phyloP scores from a whole-genome alignment of 176 grass and related monocot species.

The Olyra latifolia region DNA sequence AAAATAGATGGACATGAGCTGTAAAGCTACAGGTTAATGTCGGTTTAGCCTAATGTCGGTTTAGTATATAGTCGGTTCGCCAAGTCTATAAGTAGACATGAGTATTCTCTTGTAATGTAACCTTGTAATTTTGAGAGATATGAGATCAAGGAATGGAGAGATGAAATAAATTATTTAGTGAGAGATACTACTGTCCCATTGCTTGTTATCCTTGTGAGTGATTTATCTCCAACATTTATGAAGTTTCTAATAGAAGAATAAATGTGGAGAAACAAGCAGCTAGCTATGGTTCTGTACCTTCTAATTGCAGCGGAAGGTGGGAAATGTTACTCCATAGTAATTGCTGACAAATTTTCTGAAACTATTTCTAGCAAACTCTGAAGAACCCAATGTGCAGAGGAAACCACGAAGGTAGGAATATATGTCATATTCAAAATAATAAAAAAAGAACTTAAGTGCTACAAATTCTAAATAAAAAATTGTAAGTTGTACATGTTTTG shows the following conservation, averaged over 20 bases:
- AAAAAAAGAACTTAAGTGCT: slow-evolving; percentile 9
- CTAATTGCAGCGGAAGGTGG: not conserved
- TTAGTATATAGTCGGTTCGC: too few species aligned
- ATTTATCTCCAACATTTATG: too few species aligned
- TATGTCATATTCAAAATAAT: not conserved
- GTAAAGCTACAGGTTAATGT: too few species aligned
- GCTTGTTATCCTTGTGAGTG: too few species aligned
- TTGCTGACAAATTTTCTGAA: not conserved
- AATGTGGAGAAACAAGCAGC: not conserved
- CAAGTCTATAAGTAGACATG: too few species aligned
- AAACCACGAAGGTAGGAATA: not conserved
- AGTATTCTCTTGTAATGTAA: too few species aligned
- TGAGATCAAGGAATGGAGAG: too few species aligned
- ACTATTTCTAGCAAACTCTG: not conserved
- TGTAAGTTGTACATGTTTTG: not conserved
- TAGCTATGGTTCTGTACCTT: not conserved
- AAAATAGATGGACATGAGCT: too few species aligned
- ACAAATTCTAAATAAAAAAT: not conserved
- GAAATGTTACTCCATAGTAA: slow-evolving; percentile 1
- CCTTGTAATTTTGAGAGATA: too few species aligned
- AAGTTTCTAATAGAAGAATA: not conserved
- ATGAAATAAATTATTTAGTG: too few species aligned
- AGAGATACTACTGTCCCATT: too few species aligned
- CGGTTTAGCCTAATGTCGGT: too few species aligned
- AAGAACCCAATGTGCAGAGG: not conserved